Evolutionary conservation across 2,329 filamentous ascomycete species (phyloP).

Genomic region (Sordariomycetes sp.): DNA sequence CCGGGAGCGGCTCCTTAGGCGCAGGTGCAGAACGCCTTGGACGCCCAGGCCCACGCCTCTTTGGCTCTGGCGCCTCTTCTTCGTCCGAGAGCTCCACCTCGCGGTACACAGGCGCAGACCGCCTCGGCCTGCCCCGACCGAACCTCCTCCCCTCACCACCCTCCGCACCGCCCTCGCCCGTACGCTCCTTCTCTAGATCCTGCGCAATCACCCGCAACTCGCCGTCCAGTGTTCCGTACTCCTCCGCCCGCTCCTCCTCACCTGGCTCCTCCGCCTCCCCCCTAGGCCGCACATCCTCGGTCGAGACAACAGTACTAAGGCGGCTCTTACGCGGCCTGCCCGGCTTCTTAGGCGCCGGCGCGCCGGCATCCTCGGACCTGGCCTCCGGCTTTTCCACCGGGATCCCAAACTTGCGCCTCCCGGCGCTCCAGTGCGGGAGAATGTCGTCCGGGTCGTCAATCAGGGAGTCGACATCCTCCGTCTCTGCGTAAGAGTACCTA

Average conservation of each 20-base stretch:
- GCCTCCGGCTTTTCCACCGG: not conserved
- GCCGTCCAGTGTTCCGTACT: not conserved
- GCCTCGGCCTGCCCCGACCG: constrained; percentile 14
- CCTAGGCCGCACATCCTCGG: constrained; percentile 7
- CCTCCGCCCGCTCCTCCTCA: not conserved
- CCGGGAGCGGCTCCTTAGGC: not conserved
- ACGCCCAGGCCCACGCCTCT: not conserved
- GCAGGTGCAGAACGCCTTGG: not conserved
- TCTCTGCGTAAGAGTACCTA: constrained; percentile 33
- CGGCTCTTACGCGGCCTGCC: constrained; percentile 16
- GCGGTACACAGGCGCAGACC: constrained; percentile 13
- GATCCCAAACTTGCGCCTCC: not conserved
- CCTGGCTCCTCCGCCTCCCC: not conserved
- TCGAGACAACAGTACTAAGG: constrained; percentile 4
- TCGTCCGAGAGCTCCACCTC: constrained; percentile 3
- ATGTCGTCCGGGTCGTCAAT: constrained; percentile 28
- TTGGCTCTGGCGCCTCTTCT: not conserved
- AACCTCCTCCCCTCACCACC: not conserved
- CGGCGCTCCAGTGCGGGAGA: constrained; percentile 7
- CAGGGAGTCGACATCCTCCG: constrained; percentile 25
- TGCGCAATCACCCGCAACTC: not conserved
- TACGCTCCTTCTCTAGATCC: not conserved
- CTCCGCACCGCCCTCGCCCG: not conserved
- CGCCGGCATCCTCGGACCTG: constrained; percentile 10
- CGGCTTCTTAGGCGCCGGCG: constrained; percentile 11